Percentiles rank a stretch among this genome's conserved stretches.
phyloP scores from a whole-genome alignment of 2,329 filamentous ascomycete genomes.

The Chaetomiaceae sp. region DNA sequence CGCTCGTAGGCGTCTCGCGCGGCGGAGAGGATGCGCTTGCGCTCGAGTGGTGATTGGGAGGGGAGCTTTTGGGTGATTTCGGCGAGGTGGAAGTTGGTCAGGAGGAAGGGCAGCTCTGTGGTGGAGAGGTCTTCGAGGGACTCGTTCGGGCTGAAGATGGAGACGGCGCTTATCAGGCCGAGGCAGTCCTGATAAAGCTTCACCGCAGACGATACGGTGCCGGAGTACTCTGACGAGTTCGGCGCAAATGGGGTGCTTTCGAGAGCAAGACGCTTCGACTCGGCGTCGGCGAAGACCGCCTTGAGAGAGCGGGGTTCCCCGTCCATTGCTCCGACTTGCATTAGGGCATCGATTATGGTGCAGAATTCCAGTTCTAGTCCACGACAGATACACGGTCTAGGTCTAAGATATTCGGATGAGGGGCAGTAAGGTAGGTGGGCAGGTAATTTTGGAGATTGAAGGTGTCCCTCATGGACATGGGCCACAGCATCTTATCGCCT shows the following conservation, averaged over 20 bases:
- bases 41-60: constrained; percentile 47
- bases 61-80: constrained; percentile 70
- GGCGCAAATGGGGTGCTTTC: constrained; percentile 59
- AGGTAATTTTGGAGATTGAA: too few relatives aligned
- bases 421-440: too few relatives aligned
- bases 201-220: constrained; percentile 63
- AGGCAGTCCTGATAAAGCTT: constrained; percentile 69
- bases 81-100: constrained; percentile 72
- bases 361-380: too few relatives aligned
- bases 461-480: too few relatives aligned
- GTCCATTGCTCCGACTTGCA: constrained; percentile 31
- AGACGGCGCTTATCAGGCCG: constrained; percentile 62
- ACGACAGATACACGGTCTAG: too few relatives aligned
- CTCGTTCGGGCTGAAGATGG: constrained; percentile 90
- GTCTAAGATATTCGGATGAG: too few relatives aligned
- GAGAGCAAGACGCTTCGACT: constrained; percentile 51
- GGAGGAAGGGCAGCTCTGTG: constrained; percentile 78
- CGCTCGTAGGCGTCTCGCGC: constrained; percentile 70
- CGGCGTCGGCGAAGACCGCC: constrained; percentile 47
- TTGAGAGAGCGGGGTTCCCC: constrained; percentile 49
- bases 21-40: constrained; percentile 57
- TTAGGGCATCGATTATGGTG: too few relatives aligned
- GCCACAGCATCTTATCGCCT: too few relatives aligned
- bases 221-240: constrained; percentile 61
- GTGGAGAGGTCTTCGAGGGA: constrained; percentile 81